Base-by-base conservation (phyloP, 768 basidiomycete species). In the Pilatotrama ljubarskyi region DNA sequence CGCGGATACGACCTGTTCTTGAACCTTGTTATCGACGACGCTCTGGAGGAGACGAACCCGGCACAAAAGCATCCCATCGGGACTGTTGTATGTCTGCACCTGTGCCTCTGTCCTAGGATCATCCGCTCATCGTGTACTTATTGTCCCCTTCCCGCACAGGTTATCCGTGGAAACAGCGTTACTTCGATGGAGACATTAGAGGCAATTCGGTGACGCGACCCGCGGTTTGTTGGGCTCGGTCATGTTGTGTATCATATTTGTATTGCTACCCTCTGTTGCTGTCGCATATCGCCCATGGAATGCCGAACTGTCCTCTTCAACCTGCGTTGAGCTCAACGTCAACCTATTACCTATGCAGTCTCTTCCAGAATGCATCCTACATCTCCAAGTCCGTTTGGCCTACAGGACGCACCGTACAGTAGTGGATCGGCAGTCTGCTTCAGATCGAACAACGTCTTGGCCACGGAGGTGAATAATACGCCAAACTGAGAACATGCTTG, bases 1-100 rank as follows among this genome's bases (percentile, higher is more conserved):
- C 88, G 97, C 63, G 97, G 97, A 52, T 99, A 97, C 75, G 97
- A 99, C 80, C 89, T 99, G 64, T 99, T 99, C 81, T 79, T 99
- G 72, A 99, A 99, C 75, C 82, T 99, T 38, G 97, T 98, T 65
- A 86, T 99, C 73, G 97, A 98, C 74, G 93, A 98, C 70, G 92
- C 93, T 10, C 73, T 88, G 68, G 97, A 99, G 75, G 97, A 98
- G 78, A 86, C 87, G 0, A 87, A 85, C 5, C 89, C 91, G 14
- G 94, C 90, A 5, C 90, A 95, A 77, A 94, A 93, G 73, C 86
- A 90, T 68, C 88, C 90, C 24, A 88, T 95, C 67, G 95, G 95
- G 24, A 95, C 93, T 51, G 90, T 97, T 51, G 96, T 98, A 73
- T 68, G 93, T 82, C 13, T 2, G 17, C 32, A 42, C 40, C 29